phyloP scores from a whole-genome alignment of 1,284 basidiomycete genomes.

The Pseudozyma tsukubaensis region DNA sequence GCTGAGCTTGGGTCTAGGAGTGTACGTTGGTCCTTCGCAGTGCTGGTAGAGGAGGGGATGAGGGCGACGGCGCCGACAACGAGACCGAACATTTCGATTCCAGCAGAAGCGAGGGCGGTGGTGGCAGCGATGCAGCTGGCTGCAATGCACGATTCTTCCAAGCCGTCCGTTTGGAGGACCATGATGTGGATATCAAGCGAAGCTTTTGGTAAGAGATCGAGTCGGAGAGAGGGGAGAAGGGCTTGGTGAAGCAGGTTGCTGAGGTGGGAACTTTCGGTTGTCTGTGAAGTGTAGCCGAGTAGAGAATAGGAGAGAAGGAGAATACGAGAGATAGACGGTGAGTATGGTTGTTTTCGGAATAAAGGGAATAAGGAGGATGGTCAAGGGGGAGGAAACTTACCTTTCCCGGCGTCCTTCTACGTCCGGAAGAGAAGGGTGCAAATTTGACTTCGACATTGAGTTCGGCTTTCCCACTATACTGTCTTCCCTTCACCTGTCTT shows the following conservation, averaged over 20 bases:
- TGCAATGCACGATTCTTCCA: conserved; percentile 71
- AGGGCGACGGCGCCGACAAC: conserved; percentile 81
- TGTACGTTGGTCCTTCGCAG: conserved; percentile 67
- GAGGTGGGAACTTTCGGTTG: conserved; percentile 89
- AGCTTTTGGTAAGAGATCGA: conserved; percentile 92
- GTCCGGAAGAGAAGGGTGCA: conserved; percentile 86
- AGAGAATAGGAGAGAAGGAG: not conserved
- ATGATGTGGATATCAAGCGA: conserved; percentile 91
- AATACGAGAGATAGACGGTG: not conserved
- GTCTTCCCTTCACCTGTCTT: conserved; percentile 79
- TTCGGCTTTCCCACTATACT: conserved; percentile 84
- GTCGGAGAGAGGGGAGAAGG: conserved; percentile 82
- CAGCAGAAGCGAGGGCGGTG: conserved; percentile 87
- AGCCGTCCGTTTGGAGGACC: conserved; percentile 89
- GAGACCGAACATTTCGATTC: conserved; percentile 86
- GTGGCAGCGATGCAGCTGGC: conserved; percentile 84
- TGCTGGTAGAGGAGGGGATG: conserved; percentile 6
- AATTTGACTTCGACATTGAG: conserved; percentile 97
- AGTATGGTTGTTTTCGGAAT: not conserved
- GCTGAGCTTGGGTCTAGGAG: conserved; percentile 82
- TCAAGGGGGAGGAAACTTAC: conserved; percentile 71
- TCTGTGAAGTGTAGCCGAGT: conserved; percentile 72
- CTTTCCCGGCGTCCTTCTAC: conserved; percentile 83
- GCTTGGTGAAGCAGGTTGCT: conserved; percentile 87
- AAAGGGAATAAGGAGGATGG: too few species aligned